phyloP scores from a whole-genome alignment of 345 rosid species.

The Citrus trifoliata region DNA sequence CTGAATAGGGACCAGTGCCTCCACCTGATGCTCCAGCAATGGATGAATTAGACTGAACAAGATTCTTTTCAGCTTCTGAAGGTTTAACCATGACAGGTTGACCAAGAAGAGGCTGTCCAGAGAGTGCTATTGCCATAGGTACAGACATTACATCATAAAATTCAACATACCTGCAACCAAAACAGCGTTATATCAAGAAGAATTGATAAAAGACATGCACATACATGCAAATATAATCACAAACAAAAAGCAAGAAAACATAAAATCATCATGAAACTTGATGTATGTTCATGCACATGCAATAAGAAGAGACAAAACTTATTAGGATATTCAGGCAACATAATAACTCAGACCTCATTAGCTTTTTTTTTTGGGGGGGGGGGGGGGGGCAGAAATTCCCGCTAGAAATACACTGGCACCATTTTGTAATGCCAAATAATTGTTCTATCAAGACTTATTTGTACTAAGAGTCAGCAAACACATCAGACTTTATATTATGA shows the following conservation, averaged over 20 bases:
- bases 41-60: constrained; percentile 70
- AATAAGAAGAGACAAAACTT: not conserved
- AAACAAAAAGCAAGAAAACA: constrained; percentile 23
- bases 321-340: not conserved
- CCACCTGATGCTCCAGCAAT: constrained; percentile 25
- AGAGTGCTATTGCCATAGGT: constrained; percentile 90
- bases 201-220: not conserved
- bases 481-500: not conserved
- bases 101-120: constrained; percentile 87
- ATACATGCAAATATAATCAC: not conserved
- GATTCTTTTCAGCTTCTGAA: constrained; percentile 97
- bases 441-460: not conserved
- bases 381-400: too few relatives aligned
- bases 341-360: not conserved
- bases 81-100: constrained; percentile 99
- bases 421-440: not conserved
- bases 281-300: not conserved
- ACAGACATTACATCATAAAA: constrained; percentile 92
- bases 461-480: not conserved
- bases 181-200: constrained; percentile 20
- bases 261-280: not conserved
- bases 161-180: constrained; percentile 81
- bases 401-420: not conserved
- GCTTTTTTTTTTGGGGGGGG: too few relatives aligned
- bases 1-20: constrained; percentile 52